These are phyloP conservation scores for Andrographis paniculata DNA, from an alignment of 305 asterid genomes.

Conservation along the genomic window DNA sequence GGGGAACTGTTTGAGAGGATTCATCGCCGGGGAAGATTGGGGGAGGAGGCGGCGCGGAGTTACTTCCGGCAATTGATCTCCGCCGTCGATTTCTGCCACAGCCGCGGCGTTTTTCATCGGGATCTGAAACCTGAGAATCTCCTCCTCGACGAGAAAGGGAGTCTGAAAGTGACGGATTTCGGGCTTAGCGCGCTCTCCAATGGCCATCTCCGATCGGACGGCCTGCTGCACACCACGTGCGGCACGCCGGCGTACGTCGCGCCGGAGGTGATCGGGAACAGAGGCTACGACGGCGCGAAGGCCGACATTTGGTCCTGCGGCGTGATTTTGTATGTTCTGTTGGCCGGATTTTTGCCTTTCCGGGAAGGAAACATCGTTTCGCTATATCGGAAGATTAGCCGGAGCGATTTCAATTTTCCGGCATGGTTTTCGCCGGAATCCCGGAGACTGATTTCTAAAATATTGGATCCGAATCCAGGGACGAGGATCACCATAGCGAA, in stretches of 20 bases:
- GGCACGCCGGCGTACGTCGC: slow-evolving; percentile 78
- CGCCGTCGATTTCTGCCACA: slow-evolving; percentile 64
- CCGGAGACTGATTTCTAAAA: background rate
- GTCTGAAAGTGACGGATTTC: slow-evolving; percentile 55
- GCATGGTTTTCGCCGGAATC: slow-evolving; percentile 72
- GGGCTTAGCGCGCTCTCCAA: slow-evolving; percentile 52
- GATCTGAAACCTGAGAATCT: slow-evolving; percentile 55
- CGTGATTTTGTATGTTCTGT: slow-evolving; percentile 53
- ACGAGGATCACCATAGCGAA: background rate
- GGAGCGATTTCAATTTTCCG: slow-evolving; percentile 89
- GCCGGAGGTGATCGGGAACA: too few relatives aligned
- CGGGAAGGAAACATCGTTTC: slow-evolving; percentile 63
- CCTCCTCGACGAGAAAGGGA: slow-evolving; percentile 48
- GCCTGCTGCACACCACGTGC: slow-evolving; percentile 59
- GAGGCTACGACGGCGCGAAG: too few relatives aligned
- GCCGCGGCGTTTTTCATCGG: background rate
- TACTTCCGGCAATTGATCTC: slow-evolving; percentile 66
- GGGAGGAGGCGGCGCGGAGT: slow-evolving; percentile 50
- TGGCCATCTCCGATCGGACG: slow-evolving; percentile 56
- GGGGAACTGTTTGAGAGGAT: slow-evolving; percentile 53
- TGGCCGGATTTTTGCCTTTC: slow-evolving; percentile 78
- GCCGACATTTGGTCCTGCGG: slow-evolving; percentile 95
- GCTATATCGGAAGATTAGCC: slow-evolving; percentile 62
- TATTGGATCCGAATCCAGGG: background rate
- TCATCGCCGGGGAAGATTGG: slow-evolving; percentile 42